A percentile compares a stretch with the other conserved stretches of the same genome.
Conservation (phyloP, 2,329 filamentous ascomycete genomes). For the Corynespora cassiicola region DNA sequence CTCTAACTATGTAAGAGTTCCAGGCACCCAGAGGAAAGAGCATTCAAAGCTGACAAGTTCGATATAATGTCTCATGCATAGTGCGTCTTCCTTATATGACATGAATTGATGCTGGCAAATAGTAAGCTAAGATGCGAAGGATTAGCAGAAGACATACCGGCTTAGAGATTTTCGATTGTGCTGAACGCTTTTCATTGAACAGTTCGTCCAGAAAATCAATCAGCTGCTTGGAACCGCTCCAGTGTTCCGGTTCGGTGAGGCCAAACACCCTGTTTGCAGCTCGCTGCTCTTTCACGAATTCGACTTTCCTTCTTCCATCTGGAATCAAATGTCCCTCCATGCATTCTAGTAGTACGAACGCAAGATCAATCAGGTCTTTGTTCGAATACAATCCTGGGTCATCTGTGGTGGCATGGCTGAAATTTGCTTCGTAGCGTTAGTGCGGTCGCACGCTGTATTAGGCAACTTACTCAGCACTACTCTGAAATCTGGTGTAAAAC, state of each 20-base stretch:
- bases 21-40: no score
- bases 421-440: conserved; percentile 9
- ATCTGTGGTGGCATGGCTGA: conserved; percentile 3
- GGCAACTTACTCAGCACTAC: conserved; percentile 11
- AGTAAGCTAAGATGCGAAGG: no score
- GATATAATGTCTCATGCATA: no score
- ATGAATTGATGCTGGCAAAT: no score
- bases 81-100: no score
- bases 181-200: no score
- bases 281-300: conserved; percentile 13
- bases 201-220: conserved; percentile 21
- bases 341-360: conserved; percentile 19
- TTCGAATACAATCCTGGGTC: conserved; percentile 5
- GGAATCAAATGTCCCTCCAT: conserved; percentile 15
- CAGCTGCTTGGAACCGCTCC: conserved; percentile 19
- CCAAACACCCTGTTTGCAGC: conserved; percentile 16
- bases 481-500: conserved; percentile 9
- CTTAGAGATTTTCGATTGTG: no score
- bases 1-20: no score
- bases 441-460: not conserved
- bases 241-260: conserved; percentile 9
- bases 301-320: conserved; percentile 1
- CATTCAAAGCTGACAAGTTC: no score
- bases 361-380: conserved; percentile 11
- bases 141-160: no score